Evolutionary conservation across 1,284 basidiomycete species (phyloP).

Genomic region (Pseudozyma flocculosa): DNA sequence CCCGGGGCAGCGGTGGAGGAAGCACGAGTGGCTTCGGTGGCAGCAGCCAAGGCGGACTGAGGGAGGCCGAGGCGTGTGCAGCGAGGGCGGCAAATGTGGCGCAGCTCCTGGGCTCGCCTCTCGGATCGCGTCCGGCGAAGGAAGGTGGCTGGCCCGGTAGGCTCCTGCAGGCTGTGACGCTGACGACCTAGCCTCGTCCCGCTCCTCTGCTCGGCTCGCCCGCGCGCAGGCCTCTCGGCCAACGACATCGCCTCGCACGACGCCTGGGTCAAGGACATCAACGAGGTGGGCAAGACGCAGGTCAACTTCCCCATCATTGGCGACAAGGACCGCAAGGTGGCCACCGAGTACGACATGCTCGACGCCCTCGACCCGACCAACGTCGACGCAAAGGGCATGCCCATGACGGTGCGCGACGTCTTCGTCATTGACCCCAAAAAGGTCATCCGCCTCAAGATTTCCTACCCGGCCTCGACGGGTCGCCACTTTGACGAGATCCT

Average conservation of each 20-base stretch:
- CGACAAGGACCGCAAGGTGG: conserved; percentile 74
- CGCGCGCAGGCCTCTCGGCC: conserved; percentile 76
- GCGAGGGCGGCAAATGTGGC: too few relatives aligned
- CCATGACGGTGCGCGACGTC: conserved; percentile 64
- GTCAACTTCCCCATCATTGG: conserved; percentile 95
- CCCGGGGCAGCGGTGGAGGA: background rate
- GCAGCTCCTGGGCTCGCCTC: too few relatives aligned
- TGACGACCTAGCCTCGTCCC: too few relatives aligned
- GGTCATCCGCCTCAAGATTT: conserved; percentile 71
- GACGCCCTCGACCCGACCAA: conserved; percentile 93
- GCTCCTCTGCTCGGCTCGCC: background rate
- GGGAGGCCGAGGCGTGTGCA: too few relatives aligned
- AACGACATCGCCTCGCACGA: conserved; percentile 80
- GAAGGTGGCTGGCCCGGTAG: too few relatives aligned
- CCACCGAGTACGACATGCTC: conserved; percentile 79
- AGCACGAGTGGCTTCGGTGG: too few relatives aligned
- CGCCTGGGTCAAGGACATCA: conserved; percentile 83
- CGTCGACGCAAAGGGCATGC: conserved; percentile 79
- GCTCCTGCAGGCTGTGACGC: too few relatives aligned
- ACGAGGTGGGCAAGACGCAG: conserved; percentile 72
- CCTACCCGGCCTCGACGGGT: conserved; percentile 68
- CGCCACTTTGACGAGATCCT: conserved; percentile 75
- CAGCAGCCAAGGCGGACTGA: too few relatives aligned
- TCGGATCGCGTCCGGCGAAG: too few relatives aligned
- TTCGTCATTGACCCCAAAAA: conserved; percentile 57